A percentile compares a stretch with the other conserved stretches of the same genome.
Conservation (phyloP, 1,284 basidiomycete genomes). For the Rhodotorula sp. region DNA sequence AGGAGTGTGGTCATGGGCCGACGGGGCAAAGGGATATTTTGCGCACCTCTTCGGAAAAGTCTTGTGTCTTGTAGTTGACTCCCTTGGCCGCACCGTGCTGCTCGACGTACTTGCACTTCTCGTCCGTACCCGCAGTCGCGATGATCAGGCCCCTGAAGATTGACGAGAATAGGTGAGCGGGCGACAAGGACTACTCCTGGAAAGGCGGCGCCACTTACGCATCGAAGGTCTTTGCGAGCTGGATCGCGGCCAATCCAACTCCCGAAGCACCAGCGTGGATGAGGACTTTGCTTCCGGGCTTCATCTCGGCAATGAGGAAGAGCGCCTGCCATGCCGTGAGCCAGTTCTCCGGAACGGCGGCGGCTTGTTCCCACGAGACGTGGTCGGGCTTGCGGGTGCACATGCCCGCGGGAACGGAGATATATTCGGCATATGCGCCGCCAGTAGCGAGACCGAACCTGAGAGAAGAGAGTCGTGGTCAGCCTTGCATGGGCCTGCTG, state of each 20-base stretch:
- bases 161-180: slow-evolving; percentile 42
- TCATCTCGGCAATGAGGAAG: slow-evolving; percentile 66
- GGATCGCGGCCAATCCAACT: slow-evolving; percentile 86
- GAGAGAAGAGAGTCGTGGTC: neutral
- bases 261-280: slow-evolving; percentile 87
- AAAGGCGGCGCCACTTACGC: slow-evolving; percentile 64
- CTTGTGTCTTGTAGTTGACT: slow-evolving; percentile 61
- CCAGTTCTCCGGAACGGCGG: slow-evolving; percentile 73
- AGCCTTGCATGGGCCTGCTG: neutral
- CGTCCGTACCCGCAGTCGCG: slow-evolving; percentile 74
- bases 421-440: slow-evolving; percentile 89
- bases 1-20: neutral
- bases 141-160: slow-evolving; percentile 36
- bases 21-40: slow-evolving; percentile 45
- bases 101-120: slow-evolving; percentile 73
- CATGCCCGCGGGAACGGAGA: slow-evolving; percentile 65
- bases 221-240: slow-evolving; percentile 72
- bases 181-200: neutral
- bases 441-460: slow-evolving; percentile 68
- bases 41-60: slow-evolving; percentile 62
- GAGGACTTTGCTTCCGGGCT: slow-evolving; percentile 71
- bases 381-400: slow-evolving; percentile 71
- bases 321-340: slow-evolving; percentile 83
- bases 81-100: slow-evolving; percentile 53
- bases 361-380: slow-evolving; percentile 73